Evolutionary conservation across 164 flowering plant genomes (phyloP).

Genomic region (Piper betle): DNA sequence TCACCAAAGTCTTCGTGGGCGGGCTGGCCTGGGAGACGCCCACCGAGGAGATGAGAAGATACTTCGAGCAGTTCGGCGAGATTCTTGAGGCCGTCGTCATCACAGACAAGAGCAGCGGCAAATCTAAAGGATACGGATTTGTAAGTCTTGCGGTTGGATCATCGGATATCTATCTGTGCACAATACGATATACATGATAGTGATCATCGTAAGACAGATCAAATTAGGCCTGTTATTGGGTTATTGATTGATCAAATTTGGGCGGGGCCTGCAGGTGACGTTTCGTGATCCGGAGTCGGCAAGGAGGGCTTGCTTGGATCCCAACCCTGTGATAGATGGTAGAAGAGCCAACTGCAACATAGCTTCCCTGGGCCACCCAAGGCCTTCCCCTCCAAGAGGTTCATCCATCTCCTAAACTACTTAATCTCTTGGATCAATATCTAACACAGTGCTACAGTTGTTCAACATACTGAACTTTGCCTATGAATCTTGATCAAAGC

Average conservation of each 20-base stretch:
- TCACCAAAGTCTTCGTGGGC: constrained; percentile 83
- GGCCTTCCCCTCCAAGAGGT: constrained; percentile 88
- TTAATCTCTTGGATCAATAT: too few relatives aligned
- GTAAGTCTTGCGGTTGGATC: constrained; percentile 28
- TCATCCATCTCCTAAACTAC: neutral
- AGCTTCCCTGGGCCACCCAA: constrained; percentile 76
- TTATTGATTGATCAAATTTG: too few relatives aligned
- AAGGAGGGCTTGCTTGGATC: constrained; percentile 56
- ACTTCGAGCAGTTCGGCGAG: constrained; percentile 85
- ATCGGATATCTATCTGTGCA: too few relatives aligned
- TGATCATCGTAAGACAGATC: too few relatives aligned
- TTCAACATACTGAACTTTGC: too few relatives aligned
- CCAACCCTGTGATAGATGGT: constrained; percentile 85
- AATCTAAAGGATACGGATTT: constrained; percentile 94
- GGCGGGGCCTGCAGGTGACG: constrained; percentile 41
- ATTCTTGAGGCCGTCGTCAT: constrained; percentile 93
- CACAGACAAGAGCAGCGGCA: constrained; percentile 63
- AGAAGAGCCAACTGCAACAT: constrained; percentile 89
- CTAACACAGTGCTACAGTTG: too few relatives aligned
- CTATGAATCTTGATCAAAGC: too few relatives aligned
- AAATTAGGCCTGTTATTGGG: too few relatives aligned
- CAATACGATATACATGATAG: too few relatives aligned
- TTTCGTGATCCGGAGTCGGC: constrained; percentile 92
- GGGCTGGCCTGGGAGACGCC: constrained; percentile 97
- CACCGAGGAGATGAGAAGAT: constrained; percentile 55